Percentiles rank a stretch among this genome's conserved stretches.
Conservation (phyloP, 2,329 filamentous ascomycete species). For the Venturia carpophila region DNA sequence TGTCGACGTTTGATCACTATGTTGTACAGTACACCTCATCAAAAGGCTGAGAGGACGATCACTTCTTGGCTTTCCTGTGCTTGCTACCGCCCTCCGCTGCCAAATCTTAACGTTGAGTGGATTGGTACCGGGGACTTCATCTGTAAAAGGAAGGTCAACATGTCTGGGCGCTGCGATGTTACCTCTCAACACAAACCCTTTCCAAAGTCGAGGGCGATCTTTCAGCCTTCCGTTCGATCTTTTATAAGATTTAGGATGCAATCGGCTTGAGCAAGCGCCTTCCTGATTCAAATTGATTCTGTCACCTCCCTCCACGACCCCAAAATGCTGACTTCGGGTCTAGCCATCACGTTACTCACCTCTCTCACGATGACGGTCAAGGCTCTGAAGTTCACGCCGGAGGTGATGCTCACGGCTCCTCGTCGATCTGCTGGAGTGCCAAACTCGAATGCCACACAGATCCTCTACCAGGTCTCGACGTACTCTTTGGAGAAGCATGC, state of each 20-base stretch:
- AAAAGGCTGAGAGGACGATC: background rate
- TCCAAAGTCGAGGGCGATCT: background rate
- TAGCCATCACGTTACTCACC: constrained; percentile 10
- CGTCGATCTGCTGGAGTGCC: constrained; percentile 62
- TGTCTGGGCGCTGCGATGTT: background rate
- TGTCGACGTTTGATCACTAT: background rate
- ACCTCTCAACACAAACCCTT: background rate
- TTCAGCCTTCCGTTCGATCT: background rate
- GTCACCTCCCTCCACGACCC: background rate
- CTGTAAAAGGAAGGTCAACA: background rate
- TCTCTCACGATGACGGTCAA: constrained; percentile 56
- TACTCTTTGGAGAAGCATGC: constrained; percentile 74
- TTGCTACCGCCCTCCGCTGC: background rate
- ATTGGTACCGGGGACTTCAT: background rate
- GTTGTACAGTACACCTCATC: background rate
- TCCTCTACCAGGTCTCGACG: constrained; percentile 61
- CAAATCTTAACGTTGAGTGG: background rate
- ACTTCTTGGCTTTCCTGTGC: background rate
- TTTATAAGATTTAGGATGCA: background rate
- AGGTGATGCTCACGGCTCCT: constrained; percentile 68
- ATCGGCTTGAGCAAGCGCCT: background rate
- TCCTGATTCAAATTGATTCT: background rate
- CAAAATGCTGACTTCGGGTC: background rate
- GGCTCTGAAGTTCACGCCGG: constrained; percentile 64
- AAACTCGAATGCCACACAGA: constrained; percentile 57